Percentiles rank a stretch among this genome's conserved stretches.
Evolutionary conservation across 192 early-diverging fungal genomes (phyloP).

Genomic region (Entophlyctis luteolus): DNA sequence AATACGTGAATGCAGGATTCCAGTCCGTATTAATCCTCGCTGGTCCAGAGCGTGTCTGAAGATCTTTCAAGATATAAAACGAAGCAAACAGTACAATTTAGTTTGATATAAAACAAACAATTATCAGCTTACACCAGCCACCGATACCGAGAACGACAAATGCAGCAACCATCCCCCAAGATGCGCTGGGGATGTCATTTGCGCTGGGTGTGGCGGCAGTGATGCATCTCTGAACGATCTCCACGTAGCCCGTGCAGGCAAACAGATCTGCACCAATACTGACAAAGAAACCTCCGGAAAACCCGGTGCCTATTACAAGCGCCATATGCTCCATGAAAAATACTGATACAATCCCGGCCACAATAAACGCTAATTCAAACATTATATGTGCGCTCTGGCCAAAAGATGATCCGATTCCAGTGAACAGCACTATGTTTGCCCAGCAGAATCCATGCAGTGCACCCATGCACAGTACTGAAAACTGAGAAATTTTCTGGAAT

Average conservation of each 20-base stretch:
- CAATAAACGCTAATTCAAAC: neutral
- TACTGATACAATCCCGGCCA: neutral
- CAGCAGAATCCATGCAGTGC: constrained; percentile 18
- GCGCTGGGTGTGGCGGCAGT: neutral
- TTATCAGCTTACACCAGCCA: constrained; percentile 21
- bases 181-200: constrained; percentile 5
- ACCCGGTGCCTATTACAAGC: constrained; percentile 15
- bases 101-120: neutral
- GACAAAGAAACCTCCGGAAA: constrained; percentile 17
- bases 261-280: constrained; percentile 18
- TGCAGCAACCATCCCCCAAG: constrained; percentile 25
- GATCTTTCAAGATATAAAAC: neutral
- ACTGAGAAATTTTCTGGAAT: neutral
- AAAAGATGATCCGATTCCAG: constrained; percentile 13
- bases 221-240: neutral
- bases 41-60: constrained; percentile 20
- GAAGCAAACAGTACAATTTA: neutral
- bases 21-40: constrained; percentile 9
- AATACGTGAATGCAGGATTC: constrained; percentile 25
- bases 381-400: constrained; percentile 13
- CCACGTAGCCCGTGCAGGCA: constrained; percentile 23
- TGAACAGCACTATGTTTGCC: constrained; percentile 11
- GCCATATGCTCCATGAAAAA: constrained; percentile 33
- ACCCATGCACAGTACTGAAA: constrained; percentile 11
- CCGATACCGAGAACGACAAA: constrained; percentile 13